Base-by-base conservation (phyloP, 208 protist genomes). In the Leishmania tropica region DNA sequence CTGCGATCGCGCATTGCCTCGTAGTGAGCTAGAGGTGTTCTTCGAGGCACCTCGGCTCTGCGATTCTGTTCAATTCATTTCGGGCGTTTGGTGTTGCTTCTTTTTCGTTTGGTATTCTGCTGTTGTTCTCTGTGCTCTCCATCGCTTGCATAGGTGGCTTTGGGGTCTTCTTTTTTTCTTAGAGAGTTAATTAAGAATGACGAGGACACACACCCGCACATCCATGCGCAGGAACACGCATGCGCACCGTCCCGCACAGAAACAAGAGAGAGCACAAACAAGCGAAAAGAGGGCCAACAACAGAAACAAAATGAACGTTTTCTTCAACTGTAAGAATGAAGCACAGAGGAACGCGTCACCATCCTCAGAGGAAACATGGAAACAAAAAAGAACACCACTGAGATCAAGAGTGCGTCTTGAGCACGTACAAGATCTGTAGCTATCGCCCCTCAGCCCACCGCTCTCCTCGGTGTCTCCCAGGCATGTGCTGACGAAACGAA, bases 301-400 rank as follows among this genome's bases (percentile, higher is more conserved):
- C 10, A 35, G 56, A 65, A 78, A 81, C n/a, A 21, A 79, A 78
- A 56, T 51, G 31, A 47, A 51, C 40, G 15, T 37, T 48, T 73
- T 35, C 53, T 76, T 76, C 17, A 47, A 28, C 48, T 62, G 53
- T 76, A 62, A 76, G 73, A 76, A 76, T 45, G 73, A 47, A 76
- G 35, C 13, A 76, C 48, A 62, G 35, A 40, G 15, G 73, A 76
- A 19, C 73, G 31, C 51, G 37, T 40, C 28, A 64, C 1, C 73
- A 28, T 76, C 73, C 15, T 45, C 53, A 24, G 17, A 73, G 45
- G 7, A 28, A 83, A 80, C 58, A 62, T n/a, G 24, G 42, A 74
- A 54, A 64, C 5, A 60, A 79, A 84, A 3, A 62, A 68, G 40
- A 84, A 70, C 68, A 53, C 67, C 4, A n/a, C 28, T n/a, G 60